Conservation (phyloP, 2,329 filamentous ascomycete genomes). For the Apiospora hydei region DNA sequence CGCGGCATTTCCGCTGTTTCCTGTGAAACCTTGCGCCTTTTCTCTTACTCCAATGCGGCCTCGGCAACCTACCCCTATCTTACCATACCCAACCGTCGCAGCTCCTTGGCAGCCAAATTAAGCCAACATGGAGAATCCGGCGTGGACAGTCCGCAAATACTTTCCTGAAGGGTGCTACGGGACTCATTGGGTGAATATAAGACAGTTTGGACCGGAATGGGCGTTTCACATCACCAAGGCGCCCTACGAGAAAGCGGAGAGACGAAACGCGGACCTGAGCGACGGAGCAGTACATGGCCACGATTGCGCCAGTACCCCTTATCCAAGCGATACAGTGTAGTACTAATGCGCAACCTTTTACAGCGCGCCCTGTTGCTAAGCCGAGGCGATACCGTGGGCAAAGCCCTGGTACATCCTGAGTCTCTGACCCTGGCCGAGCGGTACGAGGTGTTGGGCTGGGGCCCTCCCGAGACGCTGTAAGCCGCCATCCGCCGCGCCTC, state of each 20-base stretch:
- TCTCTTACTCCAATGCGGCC: too few relatives aligned
- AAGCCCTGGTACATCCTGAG: not conserved
- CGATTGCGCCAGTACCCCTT: not conserved
- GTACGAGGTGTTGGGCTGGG: constrained; percentile 7
- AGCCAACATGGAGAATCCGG: not conserved
- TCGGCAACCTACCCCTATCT: not conserved
- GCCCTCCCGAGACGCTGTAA: not conserved
- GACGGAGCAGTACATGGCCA: not conserved
- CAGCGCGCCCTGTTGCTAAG: not conserved
- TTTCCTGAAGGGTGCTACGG: not conserved
- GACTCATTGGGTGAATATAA: too few relatives aligned
- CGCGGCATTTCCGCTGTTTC: not conserved
- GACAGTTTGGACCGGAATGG: not conserved
- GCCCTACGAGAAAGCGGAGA: not conserved
- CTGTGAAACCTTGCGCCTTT: not conserved
- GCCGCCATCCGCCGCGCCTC: not conserved
- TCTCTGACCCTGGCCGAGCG: constrained; percentile 11
- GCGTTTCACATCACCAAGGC: not conserved
- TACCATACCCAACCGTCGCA: not conserved
- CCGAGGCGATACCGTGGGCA: not conserved
- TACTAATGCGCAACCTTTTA: too few relatives aligned
- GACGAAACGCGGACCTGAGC: not conserved
- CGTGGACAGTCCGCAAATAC: not conserved
- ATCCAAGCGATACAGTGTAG: too few relatives aligned
- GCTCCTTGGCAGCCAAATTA: not conserved